A percentile compares a stretch with the other conserved stretches of the same genome.
Conservation (phyloP, 495 filamentous ascomycete species). For the Aspergillus campestris region DNA sequence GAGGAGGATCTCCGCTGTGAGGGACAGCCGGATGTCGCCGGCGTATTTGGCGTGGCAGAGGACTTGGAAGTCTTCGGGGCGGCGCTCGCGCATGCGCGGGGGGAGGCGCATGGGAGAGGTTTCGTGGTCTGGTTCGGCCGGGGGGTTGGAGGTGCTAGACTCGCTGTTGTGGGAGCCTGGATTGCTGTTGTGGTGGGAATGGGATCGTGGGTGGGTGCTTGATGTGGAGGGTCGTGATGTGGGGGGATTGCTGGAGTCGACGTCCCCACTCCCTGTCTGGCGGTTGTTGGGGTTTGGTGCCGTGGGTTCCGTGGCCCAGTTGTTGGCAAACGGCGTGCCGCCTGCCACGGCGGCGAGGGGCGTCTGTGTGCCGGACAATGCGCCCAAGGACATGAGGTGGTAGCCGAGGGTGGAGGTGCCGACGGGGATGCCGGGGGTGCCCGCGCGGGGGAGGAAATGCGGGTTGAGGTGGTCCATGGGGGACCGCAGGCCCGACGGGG, state of each 20-base stretch:
- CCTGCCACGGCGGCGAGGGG: constrained; percentile 83
- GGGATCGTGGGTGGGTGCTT: constrained; percentile 26
- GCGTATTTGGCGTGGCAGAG: constrained; percentile 82
- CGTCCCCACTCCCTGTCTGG: constrained; percentile 18
- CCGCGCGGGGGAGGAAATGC: constrained; percentile 55
- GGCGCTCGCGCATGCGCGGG: constrained; percentile 33
- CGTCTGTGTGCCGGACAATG: constrained; percentile 73
- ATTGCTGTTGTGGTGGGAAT: constrained; percentile 20
- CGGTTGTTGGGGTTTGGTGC: constrained; percentile 6
- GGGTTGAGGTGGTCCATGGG: constrained; percentile 48
- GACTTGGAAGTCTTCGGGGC: constrained; percentile 67
- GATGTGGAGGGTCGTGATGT: constrained; percentile 38
- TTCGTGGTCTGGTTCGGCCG: background rate
- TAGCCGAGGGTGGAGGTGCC: constrained; percentile 86
- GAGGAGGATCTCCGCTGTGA: constrained; percentile 89
- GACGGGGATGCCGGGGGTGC: constrained; percentile 72
- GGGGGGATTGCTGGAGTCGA: constrained; percentile 24
- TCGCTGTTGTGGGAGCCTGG: constrained; percentile 14
- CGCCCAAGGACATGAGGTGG: constrained; percentile 68
- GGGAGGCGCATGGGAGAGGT: constrained; percentile 17
- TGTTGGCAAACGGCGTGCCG: constrained; percentile 44
- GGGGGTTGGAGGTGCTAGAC: no score
- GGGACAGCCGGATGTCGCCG: constrained; percentile 72
- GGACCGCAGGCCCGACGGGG: constrained; percentile 31
- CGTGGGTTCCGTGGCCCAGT: constrained; percentile 28